These are phyloP conservation scores for Antitrichia curtipendula DNA, from an alignment of 225 moss, liverwort and hornwort genomes.

Conservation along the genomic window DNA sequence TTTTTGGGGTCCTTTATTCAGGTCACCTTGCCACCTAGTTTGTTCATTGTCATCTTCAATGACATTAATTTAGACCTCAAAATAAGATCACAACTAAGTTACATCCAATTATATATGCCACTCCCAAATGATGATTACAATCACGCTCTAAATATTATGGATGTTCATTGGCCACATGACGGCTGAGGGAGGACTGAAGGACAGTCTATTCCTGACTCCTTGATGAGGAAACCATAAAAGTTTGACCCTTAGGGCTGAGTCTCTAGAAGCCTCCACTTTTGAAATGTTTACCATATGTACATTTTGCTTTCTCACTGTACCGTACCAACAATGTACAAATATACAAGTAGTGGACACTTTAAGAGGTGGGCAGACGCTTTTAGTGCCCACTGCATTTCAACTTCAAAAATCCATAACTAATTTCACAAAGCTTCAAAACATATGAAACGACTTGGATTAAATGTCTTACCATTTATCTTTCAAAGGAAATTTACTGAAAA, in stretches of 20 bases:
- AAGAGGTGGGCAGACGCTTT: rapidly evolving
- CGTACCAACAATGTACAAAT: too few species aligned
- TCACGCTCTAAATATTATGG: background rate
- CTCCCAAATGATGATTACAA: background rate
- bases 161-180: background rate
- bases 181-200: background rate
- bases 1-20: background rate
- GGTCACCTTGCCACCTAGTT: too few species aligned
- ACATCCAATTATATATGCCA: background rate
- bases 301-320: background rate
- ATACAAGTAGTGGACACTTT: background rate
- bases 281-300: rapidly evolving
- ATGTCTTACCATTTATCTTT: background rate
- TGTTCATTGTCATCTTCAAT: background rate
- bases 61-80: background rate
- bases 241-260: background rate
- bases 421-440: rapidly evolving
- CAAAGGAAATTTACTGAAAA: rapidly evolving
- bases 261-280: background rate
- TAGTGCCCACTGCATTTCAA: rapidly evolving
- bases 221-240: background rate
- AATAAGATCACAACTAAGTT: background rate
- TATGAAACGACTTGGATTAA: rapidly evolving
- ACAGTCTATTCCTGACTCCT: background rate
- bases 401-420: background rate